phyloP scores from a whole-genome alignment of 345 rosid species.

The Zanthoxylum bungeanum region DNA sequence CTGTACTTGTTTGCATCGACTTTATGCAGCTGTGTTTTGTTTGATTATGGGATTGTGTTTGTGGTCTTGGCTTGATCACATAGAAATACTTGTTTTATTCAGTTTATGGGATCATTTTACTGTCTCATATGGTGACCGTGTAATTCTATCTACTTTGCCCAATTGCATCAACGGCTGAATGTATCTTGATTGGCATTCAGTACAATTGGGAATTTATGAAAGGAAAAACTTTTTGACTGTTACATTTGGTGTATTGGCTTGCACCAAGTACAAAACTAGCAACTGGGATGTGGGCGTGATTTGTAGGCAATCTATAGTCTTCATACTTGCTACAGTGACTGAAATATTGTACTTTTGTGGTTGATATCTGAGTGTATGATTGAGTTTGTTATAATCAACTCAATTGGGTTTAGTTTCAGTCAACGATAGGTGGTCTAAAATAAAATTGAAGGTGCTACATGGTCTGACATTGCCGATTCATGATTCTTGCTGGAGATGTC shows the following conservation, averaged over 20 bases:
- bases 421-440: not conserved
- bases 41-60: not conserved
- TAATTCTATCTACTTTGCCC: not conserved
- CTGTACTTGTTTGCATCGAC: constrained; percentile 5
- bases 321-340: not conserved
- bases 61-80: constrained; percentile 14
- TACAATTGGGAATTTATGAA: not conserved
- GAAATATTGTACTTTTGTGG: not conserved
- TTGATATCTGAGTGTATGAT: not conserved
- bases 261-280: not conserved
- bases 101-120: not conserved
- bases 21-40: not conserved
- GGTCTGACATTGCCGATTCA: not conserved
- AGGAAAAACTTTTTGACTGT: not conserved
- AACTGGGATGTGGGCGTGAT: not conserved
- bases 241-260: not conserved
- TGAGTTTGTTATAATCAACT: not conserved
- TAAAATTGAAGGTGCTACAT: not conserved
- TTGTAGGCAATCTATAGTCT: not conserved
- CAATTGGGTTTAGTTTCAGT: not conserved
- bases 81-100: not conserved
- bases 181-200: not conserved
- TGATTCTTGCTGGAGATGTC: not conserved
- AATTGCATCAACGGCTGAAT: not conserved
- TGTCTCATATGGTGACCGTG: constrained; percentile 2